phyloP scores from a whole-genome alignment of 148 eudicot genomes.

The Vaccinium corymbosum region DNA sequence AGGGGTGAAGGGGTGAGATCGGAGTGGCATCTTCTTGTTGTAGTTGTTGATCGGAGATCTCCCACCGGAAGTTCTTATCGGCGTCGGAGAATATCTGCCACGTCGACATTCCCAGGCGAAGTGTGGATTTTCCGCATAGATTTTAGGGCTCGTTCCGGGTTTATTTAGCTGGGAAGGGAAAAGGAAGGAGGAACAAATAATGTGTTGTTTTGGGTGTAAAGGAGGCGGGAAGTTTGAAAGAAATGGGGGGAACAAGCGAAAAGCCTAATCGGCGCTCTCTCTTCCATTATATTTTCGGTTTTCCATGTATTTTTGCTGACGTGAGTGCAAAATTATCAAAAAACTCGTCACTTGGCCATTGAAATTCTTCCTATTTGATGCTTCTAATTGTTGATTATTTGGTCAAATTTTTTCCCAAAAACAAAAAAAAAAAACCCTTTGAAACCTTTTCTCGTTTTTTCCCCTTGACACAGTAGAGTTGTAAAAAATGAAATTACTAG shows the following conservation, averaged over 20 bases:
- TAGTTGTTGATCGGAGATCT: constrained; percentile 32
- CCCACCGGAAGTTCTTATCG: constrained; percentile 64
- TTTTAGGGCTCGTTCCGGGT: constrained; percentile 23
- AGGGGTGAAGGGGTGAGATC: constrained; percentile 11
- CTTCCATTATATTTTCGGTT: too few species aligned
- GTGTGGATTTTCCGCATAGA: constrained; percentile 3
- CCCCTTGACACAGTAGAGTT: too few species aligned
- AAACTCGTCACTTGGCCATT: too few species aligned
- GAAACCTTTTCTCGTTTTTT: too few species aligned
- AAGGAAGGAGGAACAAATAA: too few species aligned
- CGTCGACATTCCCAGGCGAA: constrained; percentile 39
- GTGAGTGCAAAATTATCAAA: too few species aligned
- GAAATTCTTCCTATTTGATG: too few species aligned
- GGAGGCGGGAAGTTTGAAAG: constrained; percentile 20
- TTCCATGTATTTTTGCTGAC: too few species aligned
- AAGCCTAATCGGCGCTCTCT: neutral
- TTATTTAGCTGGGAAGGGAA: neutral
- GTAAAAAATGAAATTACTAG: too few species aligned
- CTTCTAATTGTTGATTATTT: too few species aligned
- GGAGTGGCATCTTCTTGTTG: constrained; percentile 10
- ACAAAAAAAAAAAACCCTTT: too few species aligned
- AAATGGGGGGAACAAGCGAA: neutral
- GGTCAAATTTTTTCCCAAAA: too few species aligned
- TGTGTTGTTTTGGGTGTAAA: neutral
- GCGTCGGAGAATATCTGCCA: constrained; percentile 67